Evolutionary conservation across 2,329 filamentous ascomycete genomes (phyloP).

Genomic region (Botrytis galanthina): DNA sequence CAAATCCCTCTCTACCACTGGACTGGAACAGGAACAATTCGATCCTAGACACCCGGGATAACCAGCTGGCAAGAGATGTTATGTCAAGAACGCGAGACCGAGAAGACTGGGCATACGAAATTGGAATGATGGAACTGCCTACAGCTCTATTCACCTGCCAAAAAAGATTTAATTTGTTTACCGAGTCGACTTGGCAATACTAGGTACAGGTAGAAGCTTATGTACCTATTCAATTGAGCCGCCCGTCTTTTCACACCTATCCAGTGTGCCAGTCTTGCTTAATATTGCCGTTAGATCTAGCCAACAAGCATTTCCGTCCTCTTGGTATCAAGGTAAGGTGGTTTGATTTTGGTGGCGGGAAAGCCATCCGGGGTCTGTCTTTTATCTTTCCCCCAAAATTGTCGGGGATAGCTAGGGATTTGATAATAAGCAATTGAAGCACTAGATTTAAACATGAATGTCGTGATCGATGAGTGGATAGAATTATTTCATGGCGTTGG

Average conservation of each 20-base stretch:
- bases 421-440: neutral
- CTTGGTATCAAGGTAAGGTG: neutral
- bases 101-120: neutral
- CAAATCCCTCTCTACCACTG: neutral
- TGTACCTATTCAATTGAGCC: neutral
- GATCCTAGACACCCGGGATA: neutral
- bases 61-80: neutral
- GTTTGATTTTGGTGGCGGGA: neutral
- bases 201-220: neutral
- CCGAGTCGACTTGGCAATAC: constrained; percentile 1
- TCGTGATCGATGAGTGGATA: constrained; percentile 4
- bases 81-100: neutral
- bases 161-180: neutral
- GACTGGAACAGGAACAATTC: constrained; percentile 1
- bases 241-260: neutral
- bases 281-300: neutral
- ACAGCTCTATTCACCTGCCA: neutral
- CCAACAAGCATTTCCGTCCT: neutral
- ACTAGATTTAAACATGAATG: constrained; percentile 1
- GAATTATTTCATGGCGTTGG: neutral
- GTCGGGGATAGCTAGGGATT: neutral
- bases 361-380: neutral
- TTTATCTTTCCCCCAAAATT: neutral
- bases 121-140: neutral
- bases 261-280: neutral